These are phyloP conservation scores for Bjerkandera adusta DNA, from an alignment of 1,284 basidiomycete species.

Conservation along the genomic window DNA sequence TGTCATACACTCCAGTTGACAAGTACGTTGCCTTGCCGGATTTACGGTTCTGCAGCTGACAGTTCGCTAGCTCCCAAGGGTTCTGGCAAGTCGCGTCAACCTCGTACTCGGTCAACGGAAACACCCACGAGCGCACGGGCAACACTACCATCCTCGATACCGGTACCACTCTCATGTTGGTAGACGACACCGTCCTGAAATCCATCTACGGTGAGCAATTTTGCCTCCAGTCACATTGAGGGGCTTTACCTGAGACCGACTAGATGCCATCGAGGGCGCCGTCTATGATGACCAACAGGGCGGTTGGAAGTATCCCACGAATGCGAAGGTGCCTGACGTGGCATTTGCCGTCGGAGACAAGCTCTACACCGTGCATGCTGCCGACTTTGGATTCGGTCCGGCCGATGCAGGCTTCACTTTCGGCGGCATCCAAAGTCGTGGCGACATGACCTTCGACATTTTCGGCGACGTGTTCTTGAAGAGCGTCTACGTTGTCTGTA, in stretches of 20 bases:
- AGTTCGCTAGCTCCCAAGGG: slow-evolving; percentile 26
- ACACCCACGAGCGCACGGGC: slow-evolving; percentile 23
- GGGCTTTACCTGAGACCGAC: not conserved
- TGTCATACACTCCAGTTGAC: slow-evolving; percentile 28
- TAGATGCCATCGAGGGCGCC: slow-evolving; percentile 30
- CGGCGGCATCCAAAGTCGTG: slow-evolving; percentile 36
- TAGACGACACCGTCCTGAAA: slow-evolving; percentile 31
- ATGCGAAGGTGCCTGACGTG: slow-evolving; percentile 32
- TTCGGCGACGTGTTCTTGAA: slow-evolving; percentile 39
- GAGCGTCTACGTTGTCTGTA: slow-evolving; percentile 37
- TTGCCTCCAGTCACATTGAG: not conserved
- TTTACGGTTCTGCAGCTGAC: not conserved
- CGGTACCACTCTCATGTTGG: slow-evolving; percentile 36
- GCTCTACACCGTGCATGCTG: slow-evolving; percentile 30
- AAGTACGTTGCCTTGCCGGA: slow-evolving; percentile 22
- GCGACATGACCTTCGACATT: slow-evolving; percentile 36
- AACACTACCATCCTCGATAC: slow-evolving; percentile 40
- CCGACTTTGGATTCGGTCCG: slow-evolving; percentile 30
- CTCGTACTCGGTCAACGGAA: slow-evolving; percentile 27
- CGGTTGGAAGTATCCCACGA: slow-evolving; percentile 35
- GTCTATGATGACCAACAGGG: slow-evolving; percentile 32
- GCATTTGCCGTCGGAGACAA: slow-evolving; percentile 33
- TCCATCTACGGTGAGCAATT: slow-evolving; percentile 28
- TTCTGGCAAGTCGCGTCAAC: slow-evolving; percentile 34
- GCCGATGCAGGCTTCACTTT: slow-evolving; percentile 27